Percentiles rank a stretch among this genome's conserved stretches.
Conservation (phyloP, 1,139 yeast genomes). For the Blastobotrys ciferrii region DNA sequence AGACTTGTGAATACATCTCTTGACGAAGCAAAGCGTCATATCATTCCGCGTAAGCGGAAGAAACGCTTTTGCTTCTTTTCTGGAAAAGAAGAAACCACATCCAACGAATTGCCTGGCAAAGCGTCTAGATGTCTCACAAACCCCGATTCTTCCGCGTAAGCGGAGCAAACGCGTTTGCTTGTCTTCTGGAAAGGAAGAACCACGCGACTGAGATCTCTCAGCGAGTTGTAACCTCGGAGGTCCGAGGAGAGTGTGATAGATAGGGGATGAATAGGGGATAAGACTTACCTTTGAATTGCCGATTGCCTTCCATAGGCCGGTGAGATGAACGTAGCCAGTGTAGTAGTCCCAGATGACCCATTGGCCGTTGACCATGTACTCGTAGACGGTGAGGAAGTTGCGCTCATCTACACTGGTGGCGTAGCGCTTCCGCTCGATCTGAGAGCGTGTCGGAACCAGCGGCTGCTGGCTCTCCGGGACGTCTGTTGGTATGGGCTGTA, state of each 20-base stretch:
- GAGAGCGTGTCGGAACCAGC: slow-evolving; percentile 36
- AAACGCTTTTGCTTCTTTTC: too few species aligned
- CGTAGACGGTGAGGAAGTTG: slow-evolving; percentile 68
- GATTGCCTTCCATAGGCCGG: slow-evolving; percentile 88
- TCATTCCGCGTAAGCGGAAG: too few species aligned
- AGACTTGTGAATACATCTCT: too few species aligned
- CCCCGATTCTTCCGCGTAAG: too few species aligned
- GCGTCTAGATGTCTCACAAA: too few species aligned
- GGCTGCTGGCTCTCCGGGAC: slow-evolving; percentile 27
- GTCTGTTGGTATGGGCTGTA: slow-evolving; percentile 23
- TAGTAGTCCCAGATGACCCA: slow-evolving; percentile 87
- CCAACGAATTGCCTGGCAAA: too few species aligned
- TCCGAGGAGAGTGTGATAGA: background rate
- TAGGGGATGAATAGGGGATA: background rate
- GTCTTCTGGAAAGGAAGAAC: too few species aligned
- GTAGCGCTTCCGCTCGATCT: slow-evolving; percentile 55
- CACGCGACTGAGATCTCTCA: too few species aligned
- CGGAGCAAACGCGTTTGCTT: too few species aligned
- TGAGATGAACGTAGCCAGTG: slow-evolving; percentile 84
- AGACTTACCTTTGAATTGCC: slow-evolving; percentile 51
- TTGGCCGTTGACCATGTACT: slow-evolving; percentile 58
- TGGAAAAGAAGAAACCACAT: too few species aligned
- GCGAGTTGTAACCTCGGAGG: too few species aligned
- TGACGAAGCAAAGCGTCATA: too few species aligned
- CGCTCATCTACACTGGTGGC: slow-evolving; percentile 74